Evolutionary conservation across 768 basidiomycete species (phyloP).

Genomic region (Leccinum incarnatum): DNA sequence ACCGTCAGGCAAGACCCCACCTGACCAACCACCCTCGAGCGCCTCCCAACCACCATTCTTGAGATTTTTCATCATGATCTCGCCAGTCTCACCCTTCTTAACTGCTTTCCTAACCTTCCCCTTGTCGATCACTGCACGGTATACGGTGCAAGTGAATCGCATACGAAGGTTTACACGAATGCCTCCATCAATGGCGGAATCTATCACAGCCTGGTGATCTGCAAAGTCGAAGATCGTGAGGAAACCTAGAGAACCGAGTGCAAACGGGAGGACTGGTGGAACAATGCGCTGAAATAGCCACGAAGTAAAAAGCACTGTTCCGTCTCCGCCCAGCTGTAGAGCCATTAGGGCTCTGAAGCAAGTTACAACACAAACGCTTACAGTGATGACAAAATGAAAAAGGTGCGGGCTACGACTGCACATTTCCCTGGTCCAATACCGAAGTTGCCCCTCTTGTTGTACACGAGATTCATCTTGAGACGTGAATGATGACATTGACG

Average conservation of each 20-base stretch:
- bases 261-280: conserved; percentile 97
- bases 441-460: conserved; percentile 80
- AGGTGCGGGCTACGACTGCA: conserved; percentile 86
- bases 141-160: conserved; percentile 99
- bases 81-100: conserved; percentile 90
- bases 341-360: conserved; percentile 11
- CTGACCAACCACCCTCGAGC: conserved; percentile 74
- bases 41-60: conserved; percentile 95
- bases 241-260: conserved; percentile 95
- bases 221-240: conserved; percentile 95
- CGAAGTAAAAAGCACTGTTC: conserved; percentile 97
- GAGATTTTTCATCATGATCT: conserved; percentile 94
- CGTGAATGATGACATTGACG: conserved; percentile 48
- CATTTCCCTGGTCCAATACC: conserved; percentile 98
- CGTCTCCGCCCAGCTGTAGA: conserved; percentile 90
- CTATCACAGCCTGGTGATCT: conserved; percentile 81
- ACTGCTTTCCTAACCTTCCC: conserved; percentile 74
- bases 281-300: conserved; percentile 99
- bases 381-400: conserved; percentile 97
- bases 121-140: conserved; percentile 81
- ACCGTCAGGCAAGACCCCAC: conserved; percentile 41
- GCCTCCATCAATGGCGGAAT: conserved; percentile 84
- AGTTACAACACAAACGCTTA: conserved; percentile 38
- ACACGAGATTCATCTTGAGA: conserved; percentile 38
- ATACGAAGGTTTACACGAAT: conserved; percentile 97